Evolutionary conservation across 164 flowering plant species (phyloP).

Genomic region (Buxus sempervirens): DNA sequence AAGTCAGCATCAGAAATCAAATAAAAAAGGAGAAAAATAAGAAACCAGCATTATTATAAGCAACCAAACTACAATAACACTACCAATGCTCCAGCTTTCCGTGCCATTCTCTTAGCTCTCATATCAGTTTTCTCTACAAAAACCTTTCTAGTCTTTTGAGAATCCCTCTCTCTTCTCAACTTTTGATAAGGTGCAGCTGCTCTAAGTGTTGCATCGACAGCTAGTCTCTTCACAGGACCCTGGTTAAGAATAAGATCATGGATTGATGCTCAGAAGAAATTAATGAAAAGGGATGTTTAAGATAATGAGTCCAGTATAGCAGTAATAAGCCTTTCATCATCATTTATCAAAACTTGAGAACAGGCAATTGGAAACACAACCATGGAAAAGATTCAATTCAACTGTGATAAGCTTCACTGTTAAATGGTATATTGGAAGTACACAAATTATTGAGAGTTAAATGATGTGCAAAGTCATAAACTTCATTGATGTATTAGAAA

Average conservation of each 20-base stretch:
- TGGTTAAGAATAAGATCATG: constrained; percentile 23
- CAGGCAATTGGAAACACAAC: neutral
- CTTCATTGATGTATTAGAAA: neutral
- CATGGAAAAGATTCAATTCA: neutral
- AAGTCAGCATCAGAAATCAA: neutral
- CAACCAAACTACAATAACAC: constrained; percentile 2
- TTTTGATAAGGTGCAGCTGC: constrained; percentile 99
- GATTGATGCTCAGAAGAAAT: constrained; percentile 6
- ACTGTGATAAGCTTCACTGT: neutral
- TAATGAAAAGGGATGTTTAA: neutral
- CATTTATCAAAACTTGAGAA: neutral
- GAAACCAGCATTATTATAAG: neutral
- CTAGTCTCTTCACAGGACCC: constrained; percentile 96
- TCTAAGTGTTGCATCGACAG: constrained; percentile 98
- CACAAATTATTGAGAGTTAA: neutral
- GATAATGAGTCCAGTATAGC: neutral
- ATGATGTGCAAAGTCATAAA: neutral
- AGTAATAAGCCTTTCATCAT: neutral
- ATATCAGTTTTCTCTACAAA: constrained; percentile 92
- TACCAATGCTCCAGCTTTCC: constrained; percentile 99
- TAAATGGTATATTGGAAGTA: neutral
- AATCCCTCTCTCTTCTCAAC: constrained; percentile 69
- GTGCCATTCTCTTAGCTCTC: constrained; percentile 98
- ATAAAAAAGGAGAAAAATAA: neutral
- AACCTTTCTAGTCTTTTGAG: constrained; percentile 60